A percentile compares a stretch with the other conserved stretches of the same genome.
Evolutionary conservation across 345 rosid genomes (phyloP).

Genomic region (Bruguiera sexangula): DNA sequence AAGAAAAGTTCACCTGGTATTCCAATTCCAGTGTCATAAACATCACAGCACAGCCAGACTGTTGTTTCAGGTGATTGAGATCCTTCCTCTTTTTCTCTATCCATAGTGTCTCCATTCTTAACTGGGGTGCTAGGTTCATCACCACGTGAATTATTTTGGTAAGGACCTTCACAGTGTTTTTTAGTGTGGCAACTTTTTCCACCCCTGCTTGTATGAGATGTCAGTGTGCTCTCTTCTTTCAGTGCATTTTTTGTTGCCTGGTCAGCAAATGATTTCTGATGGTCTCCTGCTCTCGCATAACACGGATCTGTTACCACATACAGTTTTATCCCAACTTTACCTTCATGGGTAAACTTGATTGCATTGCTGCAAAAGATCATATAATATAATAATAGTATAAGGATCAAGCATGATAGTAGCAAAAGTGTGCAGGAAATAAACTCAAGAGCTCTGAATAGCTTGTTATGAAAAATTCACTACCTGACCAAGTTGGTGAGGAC

Average conservation of each 20-base stretch:
- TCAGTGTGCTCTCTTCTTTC: slow-evolving; percentile 29
- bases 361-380: slow-evolving; percentile 61
- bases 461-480: slow-evolving; percentile 30
- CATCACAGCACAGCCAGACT: slow-evolving; percentile 89
- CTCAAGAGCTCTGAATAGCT: neutral
- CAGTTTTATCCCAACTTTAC: slow-evolving; percentile 80
- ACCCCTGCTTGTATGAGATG: slow-evolving; percentile 26
- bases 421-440: neutral
- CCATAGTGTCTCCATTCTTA: slow-evolving; percentile 24
- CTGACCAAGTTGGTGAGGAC: slow-evolving; percentile 94
- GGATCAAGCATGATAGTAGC: neutral
- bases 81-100: slow-evolving; percentile 37
- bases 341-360: slow-evolving; percentile 90
- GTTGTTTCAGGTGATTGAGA: slow-evolving; percentile 39
- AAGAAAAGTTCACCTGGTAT: slow-evolving; percentile 60
- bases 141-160: slow-evolving; percentile 12
- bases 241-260: slow-evolving; percentile 23
- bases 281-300: slow-evolving; percentile 37
- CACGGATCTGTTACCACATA: slow-evolving; percentile 66
- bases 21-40: slow-evolving; percentile 91
- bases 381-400: neutral
- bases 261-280: slow-evolving; percentile 26
- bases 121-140: slow-evolving; percentile 32
- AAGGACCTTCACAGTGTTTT: slow-evolving; percentile 14
- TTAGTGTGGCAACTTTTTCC: slow-evolving; percentile 22